Conservation (phyloP, 2,329 filamentous ascomycete genomes). For the Domatiomyces globalis region DNA sequence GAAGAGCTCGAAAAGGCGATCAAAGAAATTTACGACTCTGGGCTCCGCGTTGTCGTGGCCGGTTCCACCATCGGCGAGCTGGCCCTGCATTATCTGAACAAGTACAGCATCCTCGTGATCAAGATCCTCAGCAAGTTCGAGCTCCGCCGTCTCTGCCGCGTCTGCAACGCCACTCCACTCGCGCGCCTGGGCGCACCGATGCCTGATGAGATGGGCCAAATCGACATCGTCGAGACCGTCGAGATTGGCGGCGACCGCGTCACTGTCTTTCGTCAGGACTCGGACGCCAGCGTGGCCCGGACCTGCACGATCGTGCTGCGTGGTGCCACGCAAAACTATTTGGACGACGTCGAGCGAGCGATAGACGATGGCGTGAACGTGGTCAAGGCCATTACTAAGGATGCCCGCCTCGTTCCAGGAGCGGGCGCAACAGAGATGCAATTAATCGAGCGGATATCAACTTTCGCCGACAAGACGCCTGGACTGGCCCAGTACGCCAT, state of each 20-base stretch:
- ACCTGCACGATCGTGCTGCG: constrained; percentile 89
- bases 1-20: constrained; percentile 74
- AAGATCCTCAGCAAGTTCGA: constrained; percentile 98
- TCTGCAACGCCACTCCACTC: constrained; percentile 91
- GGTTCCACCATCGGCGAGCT: constrained; percentile 91
- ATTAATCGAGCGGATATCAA: constrained; percentile 80
- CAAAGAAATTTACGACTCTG: constrained; percentile 92
- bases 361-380: constrained; percentile 98
- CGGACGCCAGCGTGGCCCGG: constrained; percentile 61
- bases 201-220: constrained; percentile 97
- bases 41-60: constrained; percentile 78
- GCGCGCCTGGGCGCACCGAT: constrained; percentile 91
- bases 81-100: constrained; percentile 94
- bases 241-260: constrained; percentile 97
- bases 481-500: constrained; percentile 93
- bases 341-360: constrained; percentile 91
- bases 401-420: constrained; percentile 78
- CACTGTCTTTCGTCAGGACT: constrained; percentile 93
- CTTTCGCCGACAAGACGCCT: constrained; percentile 80
- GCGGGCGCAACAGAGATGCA: constrained; percentile 91
- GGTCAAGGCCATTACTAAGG: constrained; percentile 93
- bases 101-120: constrained; percentile 88
- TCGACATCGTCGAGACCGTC: constrained; percentile 90
- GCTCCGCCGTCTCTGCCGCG: constrained; percentile 82
- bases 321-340: constrained; percentile 92